Evolutionary conservation across 2,329 filamentous ascomycete species (phyloP).

Genomic region (Gaeumannomyces tritici): DNA sequence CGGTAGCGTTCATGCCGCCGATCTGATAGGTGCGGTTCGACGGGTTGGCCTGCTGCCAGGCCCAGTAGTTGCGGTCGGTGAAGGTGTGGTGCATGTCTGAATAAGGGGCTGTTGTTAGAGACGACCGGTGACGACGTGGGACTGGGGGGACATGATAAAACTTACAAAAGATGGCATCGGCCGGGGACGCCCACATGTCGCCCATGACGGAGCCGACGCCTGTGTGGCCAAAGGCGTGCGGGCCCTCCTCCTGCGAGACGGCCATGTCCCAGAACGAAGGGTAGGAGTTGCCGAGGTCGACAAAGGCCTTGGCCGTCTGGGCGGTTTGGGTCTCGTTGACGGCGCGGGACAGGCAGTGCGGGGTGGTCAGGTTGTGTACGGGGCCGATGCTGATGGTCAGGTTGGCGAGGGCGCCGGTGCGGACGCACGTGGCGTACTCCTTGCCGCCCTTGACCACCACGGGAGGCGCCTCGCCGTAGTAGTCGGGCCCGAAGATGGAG

Average conservation of each 20-base stretch:
- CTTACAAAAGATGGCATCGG: background rate
- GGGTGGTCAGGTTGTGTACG: background rate
- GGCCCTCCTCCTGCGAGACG: background rate
- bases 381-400: background rate
- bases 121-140: no score
- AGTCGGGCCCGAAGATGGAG: background rate
- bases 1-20: background rate
- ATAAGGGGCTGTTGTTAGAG: background rate
- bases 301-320: background rate
- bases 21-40: background rate
- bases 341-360: constrained; percentile 2
- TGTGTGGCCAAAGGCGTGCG: background rate
- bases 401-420: background rate
- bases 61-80: background rate
- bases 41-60: constrained; percentile 1
- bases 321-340: constrained; percentile 1
- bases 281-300: background rate
- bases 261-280: background rate
- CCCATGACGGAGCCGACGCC: background rate
- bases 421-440: background rate
- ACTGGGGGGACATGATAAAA: background rate
- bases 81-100: constrained; percentile 1
- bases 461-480: background rate
- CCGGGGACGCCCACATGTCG: constrained; percentile 1
- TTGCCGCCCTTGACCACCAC: background rate